A percentile compares a stretch with the other conserved stretches of the same genome.
Evolutionary conservation across 2,329 filamentous ascomycete genomes (phyloP).

Genomic region (Aspergillus pseudonomiae): DNA sequence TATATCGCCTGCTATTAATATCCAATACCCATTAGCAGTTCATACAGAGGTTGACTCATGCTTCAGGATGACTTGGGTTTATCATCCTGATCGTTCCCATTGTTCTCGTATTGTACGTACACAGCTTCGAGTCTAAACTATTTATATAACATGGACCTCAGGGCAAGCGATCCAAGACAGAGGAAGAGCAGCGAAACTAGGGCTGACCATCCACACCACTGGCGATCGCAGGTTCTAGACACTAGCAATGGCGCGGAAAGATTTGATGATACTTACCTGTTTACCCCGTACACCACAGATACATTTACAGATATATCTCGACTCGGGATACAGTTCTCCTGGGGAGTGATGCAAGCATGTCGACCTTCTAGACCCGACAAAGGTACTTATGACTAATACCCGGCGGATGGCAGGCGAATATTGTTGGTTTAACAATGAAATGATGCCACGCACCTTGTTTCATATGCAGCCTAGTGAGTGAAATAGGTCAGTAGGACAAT

Average conservation of each 20-base stretch:
- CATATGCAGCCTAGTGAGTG: constrained; percentile 5
- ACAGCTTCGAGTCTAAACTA: not conserved
- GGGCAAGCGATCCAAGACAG: not conserved
- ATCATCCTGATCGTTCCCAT: not conserved
- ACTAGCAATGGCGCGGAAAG: not conserved
- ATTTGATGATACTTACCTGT: not conserved
- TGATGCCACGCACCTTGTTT: constrained; percentile 25
- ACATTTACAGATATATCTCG: not conserved
- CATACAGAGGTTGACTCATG: not conserved
- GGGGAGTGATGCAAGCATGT: not conserved
- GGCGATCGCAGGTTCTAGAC: not conserved
- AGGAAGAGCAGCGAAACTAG: not conserved
- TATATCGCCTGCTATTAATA: not conserved
- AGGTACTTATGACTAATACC: constrained; percentile 12
- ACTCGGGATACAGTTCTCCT: not conserved
- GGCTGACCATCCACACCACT: not conserved
- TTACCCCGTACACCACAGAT: not conserved
- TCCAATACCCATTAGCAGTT: not conserved
- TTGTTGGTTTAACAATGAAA: constrained; percentile 12
- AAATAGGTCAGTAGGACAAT: not conserved
- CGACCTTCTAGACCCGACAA: not conserved
- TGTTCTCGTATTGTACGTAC: not conserved
- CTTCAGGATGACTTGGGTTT: not conserved
- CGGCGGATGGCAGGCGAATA: constrained; percentile 12
- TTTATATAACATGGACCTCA: not conserved